These are phyloP conservation scores for Oxytropis ochrocephala DNA, from an alignment of 306 rosid species.

Conservation along the genomic window DNA sequence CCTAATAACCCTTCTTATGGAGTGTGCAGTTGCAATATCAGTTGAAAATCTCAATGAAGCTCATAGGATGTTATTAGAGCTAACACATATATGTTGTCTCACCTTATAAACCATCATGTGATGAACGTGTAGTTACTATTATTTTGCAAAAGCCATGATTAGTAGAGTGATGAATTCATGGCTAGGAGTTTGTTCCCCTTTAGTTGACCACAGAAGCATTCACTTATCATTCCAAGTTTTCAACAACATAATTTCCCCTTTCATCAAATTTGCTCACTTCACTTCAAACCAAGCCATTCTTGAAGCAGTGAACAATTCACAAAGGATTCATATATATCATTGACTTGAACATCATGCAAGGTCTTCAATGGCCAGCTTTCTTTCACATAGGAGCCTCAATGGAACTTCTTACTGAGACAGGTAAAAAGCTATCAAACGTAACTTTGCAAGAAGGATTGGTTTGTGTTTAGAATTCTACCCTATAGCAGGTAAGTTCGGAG, in stretches of 20 bases:
- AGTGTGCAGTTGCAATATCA: slow-evolving; percentile 79
- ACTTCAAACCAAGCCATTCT: slow-evolving; percentile 86
- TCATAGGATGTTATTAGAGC: slow-evolving; percentile 55
- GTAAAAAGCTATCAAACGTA: slow-evolving; percentile 56
- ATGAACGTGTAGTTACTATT: slow-evolving; percentile 72
- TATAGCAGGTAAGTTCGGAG: slow-evolving; percentile 43
- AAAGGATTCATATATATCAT: slow-evolving; percentile 61
- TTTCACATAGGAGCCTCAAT: slow-evolving; percentile 67
- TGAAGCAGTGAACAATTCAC: slow-evolving; percentile 52
- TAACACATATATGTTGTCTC: slow-evolving; percentile 69
- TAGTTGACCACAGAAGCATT: slow-evolving; percentile 45
- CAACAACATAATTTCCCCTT: slow-evolving; percentile 69
- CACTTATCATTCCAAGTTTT: slow-evolving; percentile 62
- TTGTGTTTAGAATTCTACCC: slow-evolving; percentile 62
- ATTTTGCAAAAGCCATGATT: slow-evolving; percentile 72
- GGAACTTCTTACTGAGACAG: slow-evolving; percentile 62
- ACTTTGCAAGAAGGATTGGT: slow-evolving; percentile 59
- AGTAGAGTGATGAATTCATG: slow-evolving; percentile 68
- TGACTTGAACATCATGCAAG: slow-evolving; percentile 91
- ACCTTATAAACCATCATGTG: slow-evolving; percentile 69
- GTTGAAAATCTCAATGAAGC: slow-evolving; percentile 70
- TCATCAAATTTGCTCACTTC: slow-evolving; percentile 81
- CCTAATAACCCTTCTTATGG: slow-evolving; percentile 61
- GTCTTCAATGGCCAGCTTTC: slow-evolving; percentile 88
- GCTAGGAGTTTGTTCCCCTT: slow-evolving; percentile 56